Evolutionary conservation across 2,329 filamentous ascomycete species (phyloP), one percentile per base, ranked within the genome.

Genomic region (Colletotrichum cordylinicola): DNA sequence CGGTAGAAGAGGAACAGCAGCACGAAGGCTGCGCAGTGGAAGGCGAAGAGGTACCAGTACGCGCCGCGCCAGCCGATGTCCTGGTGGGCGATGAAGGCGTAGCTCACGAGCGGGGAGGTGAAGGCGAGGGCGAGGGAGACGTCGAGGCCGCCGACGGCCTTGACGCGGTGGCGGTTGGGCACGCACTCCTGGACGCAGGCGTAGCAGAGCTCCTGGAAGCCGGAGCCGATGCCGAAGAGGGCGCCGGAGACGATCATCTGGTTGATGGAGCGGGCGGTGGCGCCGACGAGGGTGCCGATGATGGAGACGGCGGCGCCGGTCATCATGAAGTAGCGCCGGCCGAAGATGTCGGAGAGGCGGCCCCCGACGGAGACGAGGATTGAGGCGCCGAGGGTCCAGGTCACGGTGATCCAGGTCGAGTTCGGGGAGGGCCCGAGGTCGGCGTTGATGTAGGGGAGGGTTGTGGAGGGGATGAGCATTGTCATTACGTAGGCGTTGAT

Each of bases 211-310:
- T 87, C 84, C 61, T 85, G 81, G 70, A 86, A 84, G 2, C 85
- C 85, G 24, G 81, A 81, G 7, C 84, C 85, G n/a, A 82, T 80
- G 18, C 85, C 85, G 67, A 87, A 86, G 27, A 87, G 78, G 12
- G 82, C 83, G 16, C 85, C 84, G 21, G 82, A 82, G 6, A 80
- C 83, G 69, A 87, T 86, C 84, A 86, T 86, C 69, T 84, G 82
- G 33, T 82, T 80, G 75, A 87, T 86, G 69, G 69, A 81, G 62
- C 82, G 78, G 8, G 83, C 85, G 2, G 84, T 86, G 1, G 85
- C 85, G 6, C 85, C 84, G 16, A 87, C 82, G 33, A 87, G 82
- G 27, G 81, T 81, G 10, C 85, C 85, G 33, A 83, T 76, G 33
- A 85, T 81, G 29, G 82, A 80, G 13, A 83, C 79, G 16, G 80